These are phyloP conservation scores for Sporothrix sp. DNA, from an alignment of 2,329 filamentous ascomycete genomes.

Conservation along the genomic window DNA sequence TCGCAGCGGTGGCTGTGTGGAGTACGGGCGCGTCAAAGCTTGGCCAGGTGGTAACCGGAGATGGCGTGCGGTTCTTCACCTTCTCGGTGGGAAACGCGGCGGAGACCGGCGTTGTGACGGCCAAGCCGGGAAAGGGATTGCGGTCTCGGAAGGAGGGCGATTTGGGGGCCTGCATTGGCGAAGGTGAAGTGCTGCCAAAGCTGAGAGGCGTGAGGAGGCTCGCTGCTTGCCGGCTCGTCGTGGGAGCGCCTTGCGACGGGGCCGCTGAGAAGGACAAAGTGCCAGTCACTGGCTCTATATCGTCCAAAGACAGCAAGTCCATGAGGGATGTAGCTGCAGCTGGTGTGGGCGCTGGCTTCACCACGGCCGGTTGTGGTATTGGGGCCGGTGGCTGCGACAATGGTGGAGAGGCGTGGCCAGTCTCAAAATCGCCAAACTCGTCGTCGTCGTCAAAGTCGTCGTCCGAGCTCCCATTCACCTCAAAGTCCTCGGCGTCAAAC, in stretches of 20 bases:
- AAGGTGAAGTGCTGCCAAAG: constrained; percentile 23
- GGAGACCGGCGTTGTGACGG: constrained; percentile 34
- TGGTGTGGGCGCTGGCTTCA: neutral
- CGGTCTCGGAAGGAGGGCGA: constrained; percentile 44
- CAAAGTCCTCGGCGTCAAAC: constrained; percentile 55
- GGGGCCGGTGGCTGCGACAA: neutral
- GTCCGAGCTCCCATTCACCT: constrained; percentile 27
- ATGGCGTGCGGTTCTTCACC: constrained; percentile 26
- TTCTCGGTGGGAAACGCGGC: constrained; percentile 25
- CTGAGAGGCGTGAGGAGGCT: constrained; percentile 25
- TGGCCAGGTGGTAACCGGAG: constrained; percentile 39
- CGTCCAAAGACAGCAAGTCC: constrained; percentile 16
- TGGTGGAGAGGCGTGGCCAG: constrained; percentile 12
- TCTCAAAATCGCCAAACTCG: constrained; percentile 24
- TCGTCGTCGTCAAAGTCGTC: constrained; percentile 28
- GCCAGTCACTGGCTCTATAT: constrained; percentile 13
- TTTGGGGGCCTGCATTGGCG: constrained; percentile 34
- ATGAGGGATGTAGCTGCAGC: constrained; percentile 9
- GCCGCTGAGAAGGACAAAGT: neutral
- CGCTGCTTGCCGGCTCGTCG: constrained; percentile 20
- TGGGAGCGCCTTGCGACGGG: neutral
- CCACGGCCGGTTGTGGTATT: neutral
- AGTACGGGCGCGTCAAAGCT: constrained; percentile 19
- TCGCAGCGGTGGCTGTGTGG: constrained; percentile 1
- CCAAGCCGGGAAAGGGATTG: constrained; percentile 42